Percentiles rank a stretch among this genome's conserved stretches.
Conservation (phyloP, 805 yeast species). For the Lachancea meyersii region DNA sequence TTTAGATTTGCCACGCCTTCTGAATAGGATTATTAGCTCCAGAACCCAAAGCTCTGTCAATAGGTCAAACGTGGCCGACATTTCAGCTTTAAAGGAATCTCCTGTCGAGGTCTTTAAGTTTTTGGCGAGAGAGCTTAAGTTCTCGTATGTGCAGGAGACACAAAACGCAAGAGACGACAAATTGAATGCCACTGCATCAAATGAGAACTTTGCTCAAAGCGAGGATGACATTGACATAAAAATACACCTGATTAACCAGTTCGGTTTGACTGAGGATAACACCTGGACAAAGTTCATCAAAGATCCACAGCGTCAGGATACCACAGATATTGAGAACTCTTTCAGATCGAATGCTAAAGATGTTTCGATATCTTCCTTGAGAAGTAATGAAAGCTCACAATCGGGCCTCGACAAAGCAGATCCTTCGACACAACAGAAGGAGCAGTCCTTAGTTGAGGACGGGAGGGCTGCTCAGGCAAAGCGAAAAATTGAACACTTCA, state of each 20-base stretch:
- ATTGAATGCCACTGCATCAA: conserved; percentile 12
- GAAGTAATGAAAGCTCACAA: neutral
- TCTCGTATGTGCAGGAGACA: conserved; percentile 24
- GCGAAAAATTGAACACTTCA: conserved; percentile 18
- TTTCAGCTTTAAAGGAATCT: conserved; percentile 22
- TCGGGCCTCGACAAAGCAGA: neutral
- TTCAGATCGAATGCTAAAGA: neutral
- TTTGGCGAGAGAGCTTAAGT: conserved; percentile 29
- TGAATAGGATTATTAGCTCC: conserved; percentile 25
- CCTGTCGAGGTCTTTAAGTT: conserved; percentile 31
- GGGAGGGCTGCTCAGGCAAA: conserved; percentile 9
- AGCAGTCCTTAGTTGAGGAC: neutral
- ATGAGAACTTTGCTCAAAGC: conserved; percentile 6
- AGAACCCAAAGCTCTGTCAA: conserved; percentile 13
- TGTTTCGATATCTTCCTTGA: neutral
- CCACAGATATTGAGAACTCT: neutral
- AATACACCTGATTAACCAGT: conserved; percentile 25
- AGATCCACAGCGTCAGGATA: neutral
- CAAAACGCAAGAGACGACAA: conserved; percentile 2
- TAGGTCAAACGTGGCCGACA: conserved; percentile 10
- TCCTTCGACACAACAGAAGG: conserved; percentile 13
- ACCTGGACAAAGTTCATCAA: conserved; percentile 30
- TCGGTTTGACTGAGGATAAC: conserved; percentile 29
- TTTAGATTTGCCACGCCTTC: conserved; percentile 27
- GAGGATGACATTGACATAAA: conserved; percentile 16